phyloP scores from a whole-genome alignment of 768 basidiomycete species.

The Pisolithus orientalis region DNA sequence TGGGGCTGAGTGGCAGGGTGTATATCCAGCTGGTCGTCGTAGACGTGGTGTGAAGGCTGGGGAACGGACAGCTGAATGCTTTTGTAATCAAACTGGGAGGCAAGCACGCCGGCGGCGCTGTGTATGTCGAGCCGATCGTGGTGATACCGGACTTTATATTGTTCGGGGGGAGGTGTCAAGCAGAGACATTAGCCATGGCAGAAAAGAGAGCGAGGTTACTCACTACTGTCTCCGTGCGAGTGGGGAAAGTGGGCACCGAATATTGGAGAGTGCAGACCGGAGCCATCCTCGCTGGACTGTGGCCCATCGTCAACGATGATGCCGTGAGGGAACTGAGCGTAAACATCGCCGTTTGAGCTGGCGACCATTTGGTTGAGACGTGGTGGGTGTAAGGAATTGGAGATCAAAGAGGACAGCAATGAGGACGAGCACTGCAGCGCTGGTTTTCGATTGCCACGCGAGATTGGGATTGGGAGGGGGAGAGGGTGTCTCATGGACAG shows the following conservation, averaged over 20 bases:
- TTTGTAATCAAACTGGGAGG: conserved; percentile 46
- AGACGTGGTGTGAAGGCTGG: conserved; percentile 38
- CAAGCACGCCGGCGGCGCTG: conserved; percentile 41
- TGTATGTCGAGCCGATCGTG: conserved; percentile 39
- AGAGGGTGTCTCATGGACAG: conserved; percentile 38
- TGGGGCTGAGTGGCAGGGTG: conserved; percentile 31
- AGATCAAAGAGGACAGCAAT: conserved; percentile 22
- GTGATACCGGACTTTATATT: conserved; percentile 68
- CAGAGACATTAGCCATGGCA: conserved; percentile 24
- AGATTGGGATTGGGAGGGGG: conserved; percentile 30
- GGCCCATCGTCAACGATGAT: conserved; percentile 57
- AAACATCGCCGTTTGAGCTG: conserved; percentile 48
- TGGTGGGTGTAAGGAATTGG: conserved; percentile 13
- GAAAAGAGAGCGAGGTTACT: conserved; percentile 45
- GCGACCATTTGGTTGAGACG: conserved; percentile 47
- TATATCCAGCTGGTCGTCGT: conserved; percentile 39
- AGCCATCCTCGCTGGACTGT: conserved; percentile 71
- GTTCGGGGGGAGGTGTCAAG: conserved; percentile 32
- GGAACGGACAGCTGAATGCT: conserved; percentile 35
- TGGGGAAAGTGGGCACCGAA: conserved; percentile 45
- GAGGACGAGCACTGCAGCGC: conserved; percentile 11
- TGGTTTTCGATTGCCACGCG: conserved; percentile 40
- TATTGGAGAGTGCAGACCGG: conserved; percentile 68
- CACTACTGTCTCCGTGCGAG: conserved; percentile 43
- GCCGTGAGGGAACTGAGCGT: conserved; percentile 46